Conservation (phyloP, 148 eudicot species). For the Rhododendron molle region DNA sequence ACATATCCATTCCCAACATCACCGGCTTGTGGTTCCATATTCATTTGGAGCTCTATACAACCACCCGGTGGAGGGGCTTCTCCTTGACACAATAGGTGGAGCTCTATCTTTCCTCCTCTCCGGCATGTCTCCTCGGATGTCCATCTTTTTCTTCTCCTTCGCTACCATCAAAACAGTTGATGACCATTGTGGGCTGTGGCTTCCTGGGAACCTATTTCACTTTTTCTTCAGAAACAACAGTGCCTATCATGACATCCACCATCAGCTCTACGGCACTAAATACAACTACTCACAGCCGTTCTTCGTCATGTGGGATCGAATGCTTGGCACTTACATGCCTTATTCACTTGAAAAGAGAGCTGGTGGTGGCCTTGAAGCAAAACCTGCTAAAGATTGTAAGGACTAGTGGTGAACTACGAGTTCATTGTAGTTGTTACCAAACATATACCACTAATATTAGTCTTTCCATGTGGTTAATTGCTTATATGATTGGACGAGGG, state of each 20-base stretch:
- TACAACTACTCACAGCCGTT: constrained; percentile 92
- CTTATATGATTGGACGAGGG: neutral
- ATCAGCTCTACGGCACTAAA: constrained; percentile 86
- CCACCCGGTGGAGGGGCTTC: constrained; percentile 70
- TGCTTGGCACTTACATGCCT: constrained; percentile 96
- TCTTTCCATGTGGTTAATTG: neutral
- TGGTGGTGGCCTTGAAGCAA: constrained; percentile 80
- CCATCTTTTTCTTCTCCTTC: constrained; percentile 80
- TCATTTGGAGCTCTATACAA: constrained; percentile 81
- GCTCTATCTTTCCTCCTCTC: constrained; percentile 60
- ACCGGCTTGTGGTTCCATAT: constrained; percentile 79
- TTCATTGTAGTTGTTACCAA: neutral
- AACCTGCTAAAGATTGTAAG: constrained; percentile 60
- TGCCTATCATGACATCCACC: constrained; percentile 93
- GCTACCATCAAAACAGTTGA: constrained; percentile 90
- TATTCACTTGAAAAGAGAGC: constrained; percentile 65
- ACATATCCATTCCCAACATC: constrained; percentile 84
- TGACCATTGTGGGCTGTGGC: constrained; percentile 89
- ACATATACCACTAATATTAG: constrained; percentile 5
- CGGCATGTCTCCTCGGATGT: constrained; percentile 76
- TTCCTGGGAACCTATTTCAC: constrained; percentile 83
- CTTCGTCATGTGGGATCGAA: constrained; percentile 81
- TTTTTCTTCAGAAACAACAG: constrained; percentile 66
- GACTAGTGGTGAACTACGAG: constrained; percentile 28
- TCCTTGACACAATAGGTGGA: constrained; percentile 70